Conservation (phyloP, 1,284 basidiomycete genomes). For the Cutaneotrichosporon cavernicola region DNA sequence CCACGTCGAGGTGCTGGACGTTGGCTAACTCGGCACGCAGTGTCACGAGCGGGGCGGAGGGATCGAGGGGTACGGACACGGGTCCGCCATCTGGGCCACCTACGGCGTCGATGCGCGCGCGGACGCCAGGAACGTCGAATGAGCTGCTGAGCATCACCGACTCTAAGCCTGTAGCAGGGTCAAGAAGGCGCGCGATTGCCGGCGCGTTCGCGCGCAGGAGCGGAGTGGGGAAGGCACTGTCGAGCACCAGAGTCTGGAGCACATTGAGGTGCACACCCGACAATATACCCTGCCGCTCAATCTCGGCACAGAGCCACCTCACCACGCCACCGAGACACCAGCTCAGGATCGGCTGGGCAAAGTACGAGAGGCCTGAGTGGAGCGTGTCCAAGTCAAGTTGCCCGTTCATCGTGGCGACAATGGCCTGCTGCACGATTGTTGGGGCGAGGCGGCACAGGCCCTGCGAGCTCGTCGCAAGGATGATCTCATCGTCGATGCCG, state of each 20-base stretch:
- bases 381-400: constrained; percentile 57
- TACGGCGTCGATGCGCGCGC: constrained; percentile 28
- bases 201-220: constrained; percentile 37
- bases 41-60: constrained; percentile 5
- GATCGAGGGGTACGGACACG: constrained; percentile 4
- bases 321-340: constrained; percentile 57
- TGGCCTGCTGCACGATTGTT: constrained; percentile 56
- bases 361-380: constrained; percentile 57
- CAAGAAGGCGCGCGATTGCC: constrained; percentile 34
- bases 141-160: constrained; percentile 40
- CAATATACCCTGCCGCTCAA: constrained; percentile 43
- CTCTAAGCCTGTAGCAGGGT: constrained; percentile 33
- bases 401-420: constrained; percentile 53
- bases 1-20: constrained; percentile 28
- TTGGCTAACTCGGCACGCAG: constrained; percentile 28
- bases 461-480: constrained; percentile 53
- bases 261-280: constrained; percentile 49
- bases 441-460: constrained; percentile 54
- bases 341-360: constrained; percentile 57
- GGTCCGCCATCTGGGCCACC: constrained; percentile 16
- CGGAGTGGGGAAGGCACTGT: constrained; percentile 41
- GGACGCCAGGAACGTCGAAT: constrained; percentile 38
- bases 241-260: constrained; percentile 44
- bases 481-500: constrained; percentile 52
- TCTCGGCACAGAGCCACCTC: constrained; percentile 50